These are phyloP conservation scores for Artemisia annua DNA, from an alignment of 129 eudicot species.

Conservation along the genomic window DNA sequence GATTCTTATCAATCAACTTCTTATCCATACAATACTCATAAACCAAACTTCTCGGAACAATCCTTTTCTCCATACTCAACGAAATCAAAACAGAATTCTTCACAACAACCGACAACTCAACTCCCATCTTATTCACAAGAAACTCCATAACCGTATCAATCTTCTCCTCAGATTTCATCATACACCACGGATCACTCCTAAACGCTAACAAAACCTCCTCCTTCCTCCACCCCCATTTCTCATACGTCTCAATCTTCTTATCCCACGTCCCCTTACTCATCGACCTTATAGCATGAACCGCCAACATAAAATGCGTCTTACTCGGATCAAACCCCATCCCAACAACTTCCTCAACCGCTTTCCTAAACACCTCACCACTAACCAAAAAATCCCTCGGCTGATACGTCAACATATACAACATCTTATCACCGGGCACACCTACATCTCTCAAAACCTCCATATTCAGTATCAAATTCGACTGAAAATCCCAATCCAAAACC, in stretches of 20 bases:
- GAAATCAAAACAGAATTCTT: slow-evolving; percentile 27
- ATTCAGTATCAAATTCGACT: slow-evolving; percentile 15
- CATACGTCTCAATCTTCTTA: slow-evolving; percentile 35
- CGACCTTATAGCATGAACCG: slow-evolving; percentile 30
- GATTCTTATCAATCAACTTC: slow-evolving; percentile 28
- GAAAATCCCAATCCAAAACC: slow-evolving; percentile 33
- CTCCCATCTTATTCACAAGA: slow-evolving; percentile 40
- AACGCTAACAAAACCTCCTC: slow-evolving; percentile 34
- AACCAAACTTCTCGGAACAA: slow-evolving; percentile 47
- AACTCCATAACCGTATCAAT: slow-evolving; percentile 34
- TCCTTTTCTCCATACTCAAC: slow-evolving; percentile 43
- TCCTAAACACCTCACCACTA: slow-evolving; percentile 23
- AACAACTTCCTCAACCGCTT: slow-evolving; percentile 32
- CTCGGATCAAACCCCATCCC: slow-evolving; percentile 47
- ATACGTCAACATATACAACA: slow-evolving; percentile 27
- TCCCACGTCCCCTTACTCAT: slow-evolving; percentile 46
- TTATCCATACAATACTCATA: slow-evolving; percentile 31
- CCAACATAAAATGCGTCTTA: slow-evolving; percentile 31
- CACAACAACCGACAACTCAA: slow-evolving; percentile 31
- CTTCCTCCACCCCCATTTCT: slow-evolving; percentile 56
- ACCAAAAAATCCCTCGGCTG: slow-evolving; percentile 28
- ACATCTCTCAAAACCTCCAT: slow-evolving; percentile 30
- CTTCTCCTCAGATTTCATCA: slow-evolving; percentile 49
- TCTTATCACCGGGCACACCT: slow-evolving; percentile 35
- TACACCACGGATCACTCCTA: slow-evolving; percentile 37